Evolutionary conservation across 2,329 filamentous ascomycete species (phyloP), one percentile per base, ranked within the genome.

Genomic region (Ramularia endophylla): DNA sequence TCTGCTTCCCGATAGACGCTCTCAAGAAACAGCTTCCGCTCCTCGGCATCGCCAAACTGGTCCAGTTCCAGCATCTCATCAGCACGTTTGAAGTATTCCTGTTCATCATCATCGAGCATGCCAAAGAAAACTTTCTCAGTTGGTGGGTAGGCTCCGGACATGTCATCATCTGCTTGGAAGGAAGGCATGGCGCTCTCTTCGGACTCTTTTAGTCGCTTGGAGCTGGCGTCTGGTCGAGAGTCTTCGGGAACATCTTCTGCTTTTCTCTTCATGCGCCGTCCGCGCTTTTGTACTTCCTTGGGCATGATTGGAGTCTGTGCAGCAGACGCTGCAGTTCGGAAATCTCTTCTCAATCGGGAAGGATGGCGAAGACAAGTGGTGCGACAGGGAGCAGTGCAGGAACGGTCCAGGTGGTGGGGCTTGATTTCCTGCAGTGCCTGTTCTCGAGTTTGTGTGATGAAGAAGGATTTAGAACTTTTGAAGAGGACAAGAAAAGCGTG

Each of bases 41-140:
- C 70, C 53, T 95, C 87, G 38, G 78, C 64, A 28, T 81, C 80
- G 29, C 77, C 78, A 62, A 97, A 97, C 61, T 90, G 80, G 67
- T 97, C 92, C 53, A 87, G 67, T 63, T 95, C 89, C 45, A 98
- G 80, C 67, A 94, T 74, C 62, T 94, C 85, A 69, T 94, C 89
- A 40, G 89, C 88, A 35, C 81, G 80, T 52, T 86, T 83, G 65
- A 97, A 98, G 65, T 95, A 95, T 64, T 95, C 89, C 61, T 95
- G 87, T 70, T 98, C 92, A 52, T 94, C 80, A 40, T 94, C 83
- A 56, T 87, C 85, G 18, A 98, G 81, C 72, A 95, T 82, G 50
- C 92, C 92, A 57, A 94, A 97, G 70, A 95, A 98, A 42, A 86
- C 81, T 53, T 73, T 78, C 17, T 13, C 34, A 8, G 65, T 65